Conservation (phyloP, 73 alveolate genomes). For the Diophrys appendiculata region DNA sequence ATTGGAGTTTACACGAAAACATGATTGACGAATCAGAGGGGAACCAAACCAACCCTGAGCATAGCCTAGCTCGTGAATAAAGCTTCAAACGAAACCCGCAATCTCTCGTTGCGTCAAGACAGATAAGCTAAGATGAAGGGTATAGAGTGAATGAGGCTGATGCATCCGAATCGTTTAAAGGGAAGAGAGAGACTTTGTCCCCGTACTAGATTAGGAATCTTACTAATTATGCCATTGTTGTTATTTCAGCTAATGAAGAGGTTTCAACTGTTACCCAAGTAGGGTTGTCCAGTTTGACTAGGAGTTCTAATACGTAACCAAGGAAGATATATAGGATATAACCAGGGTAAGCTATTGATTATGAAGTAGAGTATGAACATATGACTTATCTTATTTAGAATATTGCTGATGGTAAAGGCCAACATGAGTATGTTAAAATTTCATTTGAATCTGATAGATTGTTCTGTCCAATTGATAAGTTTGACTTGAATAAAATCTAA, state of each 20-base stretch:
- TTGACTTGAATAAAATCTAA: not conserved
- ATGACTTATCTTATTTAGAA: not conserved
- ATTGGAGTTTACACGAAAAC: not conserved
- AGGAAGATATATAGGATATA: conserved; percentile 13
- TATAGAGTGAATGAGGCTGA: no score
- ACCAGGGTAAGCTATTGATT: conserved; percentile 34
- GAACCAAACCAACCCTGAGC: not conserved
- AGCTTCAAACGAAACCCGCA: no score
- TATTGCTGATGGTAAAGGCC: not conserved
- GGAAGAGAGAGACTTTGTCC: not conserved
- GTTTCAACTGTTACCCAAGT: no score
- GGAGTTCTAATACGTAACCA: not conserved
- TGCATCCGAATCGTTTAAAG: not conserved
- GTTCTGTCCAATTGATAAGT: not conserved
- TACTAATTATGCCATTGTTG: not conserved
- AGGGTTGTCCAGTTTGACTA: no score
- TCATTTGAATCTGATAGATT: not conserved
- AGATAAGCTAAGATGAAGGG: no score
- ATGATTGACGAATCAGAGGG: not conserved
- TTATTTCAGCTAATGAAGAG: not conserved
- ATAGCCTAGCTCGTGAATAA: no score
- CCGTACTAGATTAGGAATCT: not conserved
- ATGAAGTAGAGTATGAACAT: conserved; percentile 48
- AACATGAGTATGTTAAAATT: not conserved
- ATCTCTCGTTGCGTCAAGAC: no score